phyloP scores from a whole-genome alignment of 768 basidiomycete genomes.

The Lyophyllum decastes region DNA sequence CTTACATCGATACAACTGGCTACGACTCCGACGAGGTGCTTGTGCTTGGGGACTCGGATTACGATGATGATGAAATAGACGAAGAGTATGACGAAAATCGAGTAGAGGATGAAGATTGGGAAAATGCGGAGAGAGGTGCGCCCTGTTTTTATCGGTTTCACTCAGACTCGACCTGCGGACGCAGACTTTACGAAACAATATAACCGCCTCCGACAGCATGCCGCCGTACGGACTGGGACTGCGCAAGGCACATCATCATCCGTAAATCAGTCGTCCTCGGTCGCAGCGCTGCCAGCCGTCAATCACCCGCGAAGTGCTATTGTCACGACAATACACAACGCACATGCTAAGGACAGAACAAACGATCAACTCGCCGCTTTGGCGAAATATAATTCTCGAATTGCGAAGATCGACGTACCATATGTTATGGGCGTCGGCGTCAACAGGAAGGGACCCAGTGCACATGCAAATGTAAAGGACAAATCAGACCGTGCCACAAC shows the following conservation, averaged over 20 bases:
- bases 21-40: slow-evolving; percentile 33
- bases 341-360: slow-evolving; percentile 55
- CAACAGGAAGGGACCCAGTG: slow-evolving; percentile 90
- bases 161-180: slow-evolving; percentile 12
- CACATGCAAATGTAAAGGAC: slow-evolving; percentile 88
- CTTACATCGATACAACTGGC: slow-evolving; percentile 46
- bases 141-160: slow-evolving; percentile 4
- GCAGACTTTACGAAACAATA: slow-evolving; percentile 98
- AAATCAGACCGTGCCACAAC: slow-evolving; percentile 96
- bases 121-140: slow-evolving; percentile 79
- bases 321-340: slow-evolving; percentile 20
- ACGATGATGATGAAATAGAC: slow-evolving; percentile 41
- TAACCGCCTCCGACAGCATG: slow-evolving; percentile 91
- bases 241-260: slow-evolving; percentile 61
- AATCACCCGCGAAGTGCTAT: slow-evolving; percentile 58
- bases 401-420: slow-evolving; percentile 75
- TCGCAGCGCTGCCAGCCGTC: slow-evolving; percentile 68
- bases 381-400: slow-evolving; percentile 73
- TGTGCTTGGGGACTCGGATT: slow-evolving; percentile 38
- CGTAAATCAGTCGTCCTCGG: slow-evolving; percentile 45
- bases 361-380: slow-evolving; percentile 74
- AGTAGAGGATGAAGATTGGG: slow-evolving; percentile 89
- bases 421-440: slow-evolving; percentile 73
- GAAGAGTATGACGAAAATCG: slow-evolving; percentile 57
- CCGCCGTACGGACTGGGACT: slow-evolving; percentile 76